Base-by-base conservation (phyloP, 2,329 filamentous ascomycete species). In the Trichoderma cornu-damae region DNA sequence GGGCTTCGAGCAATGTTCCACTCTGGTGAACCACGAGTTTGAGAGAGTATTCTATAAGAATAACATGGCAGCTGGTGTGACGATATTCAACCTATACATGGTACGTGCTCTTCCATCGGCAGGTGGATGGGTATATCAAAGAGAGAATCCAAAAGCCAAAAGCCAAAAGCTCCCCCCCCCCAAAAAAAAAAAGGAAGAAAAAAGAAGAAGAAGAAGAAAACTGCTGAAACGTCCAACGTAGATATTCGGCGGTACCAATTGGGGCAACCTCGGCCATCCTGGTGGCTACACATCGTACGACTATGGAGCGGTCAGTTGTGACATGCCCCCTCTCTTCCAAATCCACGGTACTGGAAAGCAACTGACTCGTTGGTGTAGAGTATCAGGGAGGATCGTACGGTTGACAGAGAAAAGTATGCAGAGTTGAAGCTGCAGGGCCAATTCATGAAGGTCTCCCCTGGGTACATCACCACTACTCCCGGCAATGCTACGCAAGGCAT, bases 11-110 rank as follows among this genome's bases (percentile, higher is more conserved):
- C 75, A 84, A 57, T 94, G 90, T 64, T 75, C 80, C 3, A 73
- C 76, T 2, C 76, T 92, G 3, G 73, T 89, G 3, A 87, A 88
- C 60, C 75, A 85, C n/a, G 86, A 91, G 63, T 90, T 90, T 61
- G 83, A 88, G 60, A 77, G 88, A 14, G 85, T 94, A 0, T 90
- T 91, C 66, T 89, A 90, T 70, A 93, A 92, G 77, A 89, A 90
- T 63, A 77, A 84, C 51, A 81, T 85, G 52, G 82, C 83, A 35
- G 81, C 85, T 14, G 85, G 84, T 0, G 79, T 85, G 2, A 83
- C 81, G 0, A 81, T 93, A 6, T 75, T 90, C 58, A 91, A 85
- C 63, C 66, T 90, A 1, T 92, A 91, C 68, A 92, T 92, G 89
- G 83, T 84, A 66, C 1, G 3, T 4, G 1, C 5, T n/a, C 4